Base-by-base conservation (phyloP, 1,284 basidiomycete genomes). In the Irpex lacteus region DNA sequence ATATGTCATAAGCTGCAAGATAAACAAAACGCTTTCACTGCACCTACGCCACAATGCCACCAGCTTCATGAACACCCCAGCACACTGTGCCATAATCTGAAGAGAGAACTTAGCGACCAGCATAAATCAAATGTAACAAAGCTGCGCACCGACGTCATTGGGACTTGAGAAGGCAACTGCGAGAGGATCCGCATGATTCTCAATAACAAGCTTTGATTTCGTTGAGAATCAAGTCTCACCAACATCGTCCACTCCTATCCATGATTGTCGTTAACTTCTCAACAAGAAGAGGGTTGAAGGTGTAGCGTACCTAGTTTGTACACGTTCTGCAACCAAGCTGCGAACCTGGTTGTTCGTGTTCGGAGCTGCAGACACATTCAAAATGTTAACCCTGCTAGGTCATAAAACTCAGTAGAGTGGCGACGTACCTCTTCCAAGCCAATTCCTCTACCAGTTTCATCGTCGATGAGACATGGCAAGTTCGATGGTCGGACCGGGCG, bases 41-140 rank as follows among this genome's bases (percentile, higher is more conserved):
- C 9, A 67, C 81, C 69, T 74, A 86, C 81, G 70, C 68, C 3
- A 89, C 78, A 59, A 87, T 84, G 6, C 79, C 91, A n/a, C 91
- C 90, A 6, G 90, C 74, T 49, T 83, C 80, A 67, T 91, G 90
- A 1, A 79, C 75, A 1, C 89, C 91, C 91, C 72, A 72, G 67
- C 92, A 94, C n/a, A 92, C 77, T 21, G 86, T 77, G 1, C 85
- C 83, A 68, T 92, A 93, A 70, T 92, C 90, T 89, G 56, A 13
- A 36, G 21, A 9, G 3, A 36, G 11, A 56, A 11, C 19, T 56
- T 4, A 56, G 26, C 18, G 6, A n/a, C 11, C 6, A 26, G 13
- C 6, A 4, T 4, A 18, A 11, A 50, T 32, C 57, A 36, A 1
- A 21, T 4, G 38, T 18, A 15, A 26, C 34, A 7, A 66, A n/a